Evolutionary conservation across 345 rosid species (phyloP), one percentile per base, ranked within the genome.

Genomic region (Citrus unshiu): DNA sequence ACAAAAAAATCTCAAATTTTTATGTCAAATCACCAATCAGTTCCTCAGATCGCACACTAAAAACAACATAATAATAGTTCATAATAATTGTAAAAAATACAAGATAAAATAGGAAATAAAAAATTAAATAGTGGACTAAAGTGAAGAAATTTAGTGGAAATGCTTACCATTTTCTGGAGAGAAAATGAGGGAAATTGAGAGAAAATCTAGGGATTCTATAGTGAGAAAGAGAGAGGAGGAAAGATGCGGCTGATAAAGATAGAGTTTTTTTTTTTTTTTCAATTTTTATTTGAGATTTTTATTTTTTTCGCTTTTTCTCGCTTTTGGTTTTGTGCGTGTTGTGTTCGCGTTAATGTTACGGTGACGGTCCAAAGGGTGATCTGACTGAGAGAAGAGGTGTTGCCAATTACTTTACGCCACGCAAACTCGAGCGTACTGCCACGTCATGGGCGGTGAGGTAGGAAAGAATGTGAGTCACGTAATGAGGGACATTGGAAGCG

Each of bases 131-230:
- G 73, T n/a, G 27, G 56, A 25, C 57, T 77, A 29, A 56, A 67
- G 79, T 39, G 12, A 27, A 6, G 64, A 59, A 34, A 24, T 13
- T 4, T 35, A 67, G 56, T 35, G 19, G 18, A 57, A 56, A 56
- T 2, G 57, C 85, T 78, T 81, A 84, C 89, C 89, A 84, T 87
- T 83, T 81, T 81, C 40, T 32, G 80, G 74, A 58, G 80, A 77
- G 72, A 77, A 74, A 76, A 37, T 29, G 81, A 62, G 68, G 39
- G 79, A 74, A 72, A 61, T 32, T 37, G 24, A 59, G 85, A 84
- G 87, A 82, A 79, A 87, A 87, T 82, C 80, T 87, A 84, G 86
- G 83, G 80, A 84, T 78, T 49, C 4, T 46, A 69, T 56, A 51
- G 62, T 54, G 69, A 65, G 70, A 24, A 39, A 22, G 56, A n/a